Base-by-base conservation (phyloP, 2,329 filamentous ascomycete genomes). In the Neonectria coccinea region DNA sequence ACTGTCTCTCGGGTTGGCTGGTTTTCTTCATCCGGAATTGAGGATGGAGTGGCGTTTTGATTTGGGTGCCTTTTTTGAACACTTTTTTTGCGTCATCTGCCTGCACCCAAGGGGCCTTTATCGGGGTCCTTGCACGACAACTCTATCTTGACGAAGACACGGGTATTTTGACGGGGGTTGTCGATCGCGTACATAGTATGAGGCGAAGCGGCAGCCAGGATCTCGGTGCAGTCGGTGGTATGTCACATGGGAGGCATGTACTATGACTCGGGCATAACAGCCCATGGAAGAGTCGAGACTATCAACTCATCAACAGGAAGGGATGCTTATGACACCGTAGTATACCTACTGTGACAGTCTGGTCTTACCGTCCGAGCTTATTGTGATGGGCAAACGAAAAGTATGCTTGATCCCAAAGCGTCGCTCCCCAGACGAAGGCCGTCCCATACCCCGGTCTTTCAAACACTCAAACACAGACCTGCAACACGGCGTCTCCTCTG, bases 31-130 rank as follows among this genome's bases (percentile, higher is more conserved):
- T 45, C 55, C 27, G 57, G 66, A 64, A 65, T 71, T 39, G 56
- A 56, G 65, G 50, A 54, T 58, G 64, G 59, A 67, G 63, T 25
- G 62, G 59, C 48, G 47, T 65, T 57, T 62, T 67, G 54, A 59
- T 62, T 61, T 64, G 42, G 56, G n/a, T 41, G 52, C 58, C 53
- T 50, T 45, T 52, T 39, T 25, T 48, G 33, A 57, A 27, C 20
- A 57, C 36, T 9, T 29, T 62, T 54, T 16, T 65, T 52, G 29
- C 18, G 44, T 54, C 31, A 31, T 48, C 39, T 39, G 16, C 25
- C 36, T 7, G 7, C 14, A 12, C 31, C 29, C 47, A 54, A 53
- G 12, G 12, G 29, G 39, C 42, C 48, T 62, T 39, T 7, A 25
- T 18, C 18, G 44, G 44, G 31, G 51, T 27, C n/a, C 42, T 47